These are phyloP conservation scores for Piper longum DNA, from an alignment of 164 flowering plant genomes.

Conservation along the genomic window DNA sequence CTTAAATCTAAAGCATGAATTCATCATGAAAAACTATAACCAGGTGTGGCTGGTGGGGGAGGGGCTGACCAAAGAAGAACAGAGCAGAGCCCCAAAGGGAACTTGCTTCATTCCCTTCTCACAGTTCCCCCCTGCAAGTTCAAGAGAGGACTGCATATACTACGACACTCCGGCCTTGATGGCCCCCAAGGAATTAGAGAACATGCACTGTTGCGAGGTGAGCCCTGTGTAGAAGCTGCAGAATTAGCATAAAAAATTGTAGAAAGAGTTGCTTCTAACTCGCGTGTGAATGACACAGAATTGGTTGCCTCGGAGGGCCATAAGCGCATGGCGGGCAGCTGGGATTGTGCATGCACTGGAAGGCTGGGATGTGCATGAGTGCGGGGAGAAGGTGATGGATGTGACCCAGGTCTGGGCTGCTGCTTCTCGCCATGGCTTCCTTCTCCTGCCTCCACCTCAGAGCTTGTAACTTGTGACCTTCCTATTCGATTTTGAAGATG, in stretches of 20 bases:
- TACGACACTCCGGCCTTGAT: slow-evolving; percentile 44
- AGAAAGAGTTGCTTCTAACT: neutral
- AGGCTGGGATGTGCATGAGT: slow-evolving; percentile 38
- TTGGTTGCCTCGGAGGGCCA: slow-evolving; percentile 38
- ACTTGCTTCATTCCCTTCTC: slow-evolving; percentile 39
- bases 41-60: slow-evolving; percentile 49
- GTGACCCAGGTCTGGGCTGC: slow-evolving; percentile 27
- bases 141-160: slow-evolving; percentile 45
- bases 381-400: slow-evolving; percentile 17
- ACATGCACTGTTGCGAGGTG: slow-evolving; percentile 69
- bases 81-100: slow-evolving; percentile 28
- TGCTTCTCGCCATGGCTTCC: slow-evolving; percentile 26
- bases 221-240: neutral
- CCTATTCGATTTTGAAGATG: too few species aligned
- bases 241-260: neutral
- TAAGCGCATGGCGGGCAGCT: slow-evolving; percentile 40
- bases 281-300: slow-evolving; percentile 16
- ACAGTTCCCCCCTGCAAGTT: slow-evolving; percentile 26
- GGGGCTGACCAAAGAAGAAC: slow-evolving; percentile 30
- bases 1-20: neutral
- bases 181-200: slow-evolving; percentile 32
- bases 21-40: neutral
- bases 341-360: slow-evolving; percentile 35
- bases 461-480: too few species aligned
- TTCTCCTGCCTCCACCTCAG: neutral